Base-by-base conservation (phyloP, 2,329 filamentous ascomycete species). In the Penicillium crustosum region DNA sequence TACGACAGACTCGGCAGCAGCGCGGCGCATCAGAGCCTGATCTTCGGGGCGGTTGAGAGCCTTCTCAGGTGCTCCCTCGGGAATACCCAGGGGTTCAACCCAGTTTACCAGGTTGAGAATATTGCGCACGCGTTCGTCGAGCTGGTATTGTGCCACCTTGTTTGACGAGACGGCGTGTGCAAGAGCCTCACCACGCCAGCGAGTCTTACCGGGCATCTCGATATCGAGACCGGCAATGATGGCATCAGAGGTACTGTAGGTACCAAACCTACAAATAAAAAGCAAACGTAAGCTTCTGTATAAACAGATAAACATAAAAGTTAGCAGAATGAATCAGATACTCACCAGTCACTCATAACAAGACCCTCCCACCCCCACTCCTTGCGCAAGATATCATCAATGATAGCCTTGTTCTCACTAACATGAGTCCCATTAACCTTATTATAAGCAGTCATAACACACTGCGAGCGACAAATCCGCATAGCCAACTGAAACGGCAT, bases 1-100 rank as follows among this genome's bases (percentile, higher is more conserved):
- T 1, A 91, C 88, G 9, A 90, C 86, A 4, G 86, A 86, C 68
- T 91, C 87, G 5, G 85, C 83, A 19, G 87, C 88, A 25, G 89
- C 80, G 53, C 82, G 80, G 19, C 89, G 82, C 23, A 91, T 81
- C 45, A 91, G 77, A 17, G 80, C 82, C 5, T 86, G 82, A 38
- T 85, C 86, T 69, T 89, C 82, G 0, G 82, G 79, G 0, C 83
- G 88, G 67, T 91, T 78, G 8, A 80, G 76, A 0, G 77, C 79
- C 49, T 73, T 76, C 69, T 87, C 85, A 0, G 79, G 76, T 0
- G 81, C 83, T 21, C 80, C 75, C 66, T 86, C 83, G 4, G 80
- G 76, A 19, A 88, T 79, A 0, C 81, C 81, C 4, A 82, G 77
- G 2, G 79, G 78, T 8, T 81, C 79, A 25, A 81, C 81, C 62